Conservation (phyloP, 2,329 filamentous ascomycete genomes). For the Alternaria consortialis region DNA sequence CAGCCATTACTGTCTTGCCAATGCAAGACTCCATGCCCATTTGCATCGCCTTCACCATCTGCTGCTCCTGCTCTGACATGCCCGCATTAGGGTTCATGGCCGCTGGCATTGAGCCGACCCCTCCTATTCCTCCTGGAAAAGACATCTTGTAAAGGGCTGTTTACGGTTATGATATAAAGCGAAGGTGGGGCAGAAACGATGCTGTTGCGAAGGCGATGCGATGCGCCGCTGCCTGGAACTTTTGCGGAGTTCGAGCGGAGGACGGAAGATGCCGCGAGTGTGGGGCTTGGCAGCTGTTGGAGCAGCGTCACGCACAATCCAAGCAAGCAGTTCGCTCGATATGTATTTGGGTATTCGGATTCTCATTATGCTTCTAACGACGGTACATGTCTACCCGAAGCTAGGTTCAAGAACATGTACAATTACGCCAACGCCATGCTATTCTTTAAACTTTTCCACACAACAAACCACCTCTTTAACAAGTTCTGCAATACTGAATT, state of each 20-base stretch:
- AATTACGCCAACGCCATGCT: constrained; percentile 27
- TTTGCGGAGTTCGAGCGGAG: constrained; percentile 50
- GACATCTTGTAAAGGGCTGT: constrained; percentile 33
- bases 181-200: background rate
- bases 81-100: constrained; percentile 48
- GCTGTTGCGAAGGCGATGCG: constrained; percentile 18
- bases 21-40: constrained; percentile 89
- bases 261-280: constrained; percentile 38
- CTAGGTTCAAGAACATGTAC: constrained; percentile 20
- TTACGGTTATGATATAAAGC: background rate
- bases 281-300: constrained; percentile 27
- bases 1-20: constrained; percentile 87
- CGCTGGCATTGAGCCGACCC: constrained; percentile 32
- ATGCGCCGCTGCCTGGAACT: constrained; percentile 28
- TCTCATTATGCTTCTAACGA: constrained; percentile 20
- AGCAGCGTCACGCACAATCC: background rate
- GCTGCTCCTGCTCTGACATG: constrained; percentile 56
- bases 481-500: constrained; percentile 29
- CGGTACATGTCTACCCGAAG: constrained; percentile 16
- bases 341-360: constrained; percentile 5
- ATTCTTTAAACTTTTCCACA: constrained; percentile 11
- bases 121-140: constrained; percentile 41
- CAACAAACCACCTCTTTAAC: constrained; percentile 34
- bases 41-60: constrained; percentile 72
- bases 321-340: background rate